Evolutionary conservation across 2,329 filamentous ascomycete genomes (phyloP).

Genomic region (Colletotrichum viniferum): DNA sequence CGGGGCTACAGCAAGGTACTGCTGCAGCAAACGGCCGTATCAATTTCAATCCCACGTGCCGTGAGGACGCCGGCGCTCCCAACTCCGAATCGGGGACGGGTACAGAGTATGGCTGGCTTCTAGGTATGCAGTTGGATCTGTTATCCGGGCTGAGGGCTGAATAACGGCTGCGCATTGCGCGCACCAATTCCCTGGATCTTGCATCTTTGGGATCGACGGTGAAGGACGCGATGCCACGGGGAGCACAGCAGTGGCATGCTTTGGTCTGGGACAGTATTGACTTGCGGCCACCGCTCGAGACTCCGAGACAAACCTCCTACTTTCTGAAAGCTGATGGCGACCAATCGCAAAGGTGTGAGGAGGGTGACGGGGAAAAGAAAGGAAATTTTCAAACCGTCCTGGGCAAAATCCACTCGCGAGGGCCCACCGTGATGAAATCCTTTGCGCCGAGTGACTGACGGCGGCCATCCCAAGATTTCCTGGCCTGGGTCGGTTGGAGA

Average conservation of each 20-base stretch:
- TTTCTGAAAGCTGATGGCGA: not conserved
- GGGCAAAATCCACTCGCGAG: not conserved
- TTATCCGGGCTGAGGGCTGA: not conserved
- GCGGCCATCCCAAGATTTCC: not conserved
- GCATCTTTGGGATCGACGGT: not conserved
- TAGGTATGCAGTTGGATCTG: not conserved
- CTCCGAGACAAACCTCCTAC: constrained; percentile 1
- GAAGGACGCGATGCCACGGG: not conserved
- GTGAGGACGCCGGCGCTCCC: not conserved
- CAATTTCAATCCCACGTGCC: not conserved
- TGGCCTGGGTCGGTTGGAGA: not conserved
- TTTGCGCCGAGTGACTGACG: not conserved
- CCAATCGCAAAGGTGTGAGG: not conserved
- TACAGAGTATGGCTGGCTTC: not conserved
- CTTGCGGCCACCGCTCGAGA: not conserved
- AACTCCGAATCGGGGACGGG: constrained; percentile 1
- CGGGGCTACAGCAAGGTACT: not conserved
- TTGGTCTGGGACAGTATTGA: not conserved
- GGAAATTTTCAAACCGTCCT: not conserved
- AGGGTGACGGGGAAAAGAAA: not conserved
- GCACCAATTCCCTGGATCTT: not conserved
- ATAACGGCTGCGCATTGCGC: not conserved
- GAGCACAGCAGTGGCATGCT: not conserved
- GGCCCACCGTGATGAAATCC: not conserved
- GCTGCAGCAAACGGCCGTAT: not conserved